A percentile compares a stretch with the other conserved stretches of the same genome.
These are phyloP conservation scores for Sporothrix globosa DNA, from an alignment of 2,329 filamentous ascomycete species.

Conservation along the genomic window DNA sequence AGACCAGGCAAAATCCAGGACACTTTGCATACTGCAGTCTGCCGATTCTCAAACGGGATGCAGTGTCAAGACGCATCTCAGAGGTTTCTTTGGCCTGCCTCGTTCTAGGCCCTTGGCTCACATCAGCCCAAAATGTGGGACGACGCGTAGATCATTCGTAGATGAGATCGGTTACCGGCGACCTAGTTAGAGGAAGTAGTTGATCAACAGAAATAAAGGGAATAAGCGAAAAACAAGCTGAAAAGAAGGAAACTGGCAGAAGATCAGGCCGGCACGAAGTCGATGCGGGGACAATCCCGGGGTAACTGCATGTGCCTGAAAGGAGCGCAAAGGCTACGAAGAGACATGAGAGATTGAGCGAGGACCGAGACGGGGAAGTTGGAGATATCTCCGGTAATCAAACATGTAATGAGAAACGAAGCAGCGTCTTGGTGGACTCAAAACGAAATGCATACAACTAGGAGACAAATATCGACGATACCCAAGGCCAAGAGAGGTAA, in stretches of 20 bases:
- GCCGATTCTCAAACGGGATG: background rate
- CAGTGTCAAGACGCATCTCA: background rate
- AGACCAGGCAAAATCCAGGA: background rate
- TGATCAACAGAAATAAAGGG: background rate
- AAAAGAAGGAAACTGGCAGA: background rate
- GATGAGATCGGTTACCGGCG: slow-evolving; percentile 7
- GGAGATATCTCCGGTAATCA: background rate
- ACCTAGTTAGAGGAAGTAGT: background rate
- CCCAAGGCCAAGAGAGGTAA: background rate
- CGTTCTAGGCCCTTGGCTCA: background rate
- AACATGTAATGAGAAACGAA: background rate
- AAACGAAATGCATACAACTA: background rate
- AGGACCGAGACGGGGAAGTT: background rate
- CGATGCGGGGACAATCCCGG: background rate
- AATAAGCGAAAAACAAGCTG: background rate
- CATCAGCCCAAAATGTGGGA: slow-evolving; percentile 4
- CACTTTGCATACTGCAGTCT: background rate
- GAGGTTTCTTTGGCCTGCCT: background rate
- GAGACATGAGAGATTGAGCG: background rate
- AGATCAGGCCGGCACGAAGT: slow-evolving; percentile 5
- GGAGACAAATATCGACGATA: background rate
- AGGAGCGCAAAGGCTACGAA: background rate
- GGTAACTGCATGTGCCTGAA: background rate
- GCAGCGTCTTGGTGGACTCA: background rate
- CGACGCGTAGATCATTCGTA: slow-evolving; percentile 27